Evolutionary conservation across 2,329 filamentous ascomycete genomes (phyloP).

Genomic region (Colletotrichum aenigma): DNA sequence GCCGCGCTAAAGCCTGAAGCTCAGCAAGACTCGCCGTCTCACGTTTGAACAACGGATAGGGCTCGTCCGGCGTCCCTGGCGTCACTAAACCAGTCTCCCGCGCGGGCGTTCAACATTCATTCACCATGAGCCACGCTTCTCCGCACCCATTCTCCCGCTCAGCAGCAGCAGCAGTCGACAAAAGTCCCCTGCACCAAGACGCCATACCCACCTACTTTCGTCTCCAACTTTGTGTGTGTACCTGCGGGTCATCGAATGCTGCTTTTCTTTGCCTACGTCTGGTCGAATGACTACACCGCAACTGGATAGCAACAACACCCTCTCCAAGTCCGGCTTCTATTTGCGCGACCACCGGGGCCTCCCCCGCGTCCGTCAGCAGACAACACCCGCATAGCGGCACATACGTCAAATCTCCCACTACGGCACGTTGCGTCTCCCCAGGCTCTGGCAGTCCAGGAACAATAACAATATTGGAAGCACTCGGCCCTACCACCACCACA

Average conservation of each 20-base stretch:
- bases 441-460: not conserved
- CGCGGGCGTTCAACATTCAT: not conserved
- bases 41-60: not conserved
- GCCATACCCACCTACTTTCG: not conserved
- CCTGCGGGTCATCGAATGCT: not conserved
- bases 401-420: not conserved
- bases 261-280: not conserved
- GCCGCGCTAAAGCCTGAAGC: not conserved
- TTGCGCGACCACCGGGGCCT: not conserved
- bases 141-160: not conserved
- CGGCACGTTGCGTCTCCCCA: not conserved
- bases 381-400: not conserved
- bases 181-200: not conserved
- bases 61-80: not conserved
- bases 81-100: not conserved
- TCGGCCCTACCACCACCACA: not conserved
- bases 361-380: not conserved
- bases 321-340: not conserved
- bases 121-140: not conserved
- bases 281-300: not conserved
- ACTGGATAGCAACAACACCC: not conserved
- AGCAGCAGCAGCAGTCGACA: slow-evolving; percentile 9
- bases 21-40: not conserved
- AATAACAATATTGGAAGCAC: not conserved
- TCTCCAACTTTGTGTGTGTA: not conserved